phyloP scores from a whole-genome alignment of 2,329 filamentous ascomycete species.

The Ophidiomyces ophidiicola region DNA sequence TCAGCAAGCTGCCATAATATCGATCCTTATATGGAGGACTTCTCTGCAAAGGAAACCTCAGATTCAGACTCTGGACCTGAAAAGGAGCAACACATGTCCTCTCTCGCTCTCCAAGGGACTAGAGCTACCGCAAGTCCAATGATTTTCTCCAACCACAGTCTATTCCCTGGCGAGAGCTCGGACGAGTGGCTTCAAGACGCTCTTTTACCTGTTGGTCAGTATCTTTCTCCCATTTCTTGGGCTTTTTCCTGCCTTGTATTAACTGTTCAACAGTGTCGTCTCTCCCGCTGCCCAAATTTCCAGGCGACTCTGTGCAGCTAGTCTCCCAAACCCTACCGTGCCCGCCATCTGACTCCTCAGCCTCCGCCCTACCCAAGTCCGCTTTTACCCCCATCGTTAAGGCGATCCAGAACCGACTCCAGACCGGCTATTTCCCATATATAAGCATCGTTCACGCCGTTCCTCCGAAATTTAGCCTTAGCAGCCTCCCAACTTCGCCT shows the following conservation, averaged over 20 bases:
- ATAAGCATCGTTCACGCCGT: conserved; percentile 55
- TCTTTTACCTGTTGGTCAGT: conserved; percentile 29
- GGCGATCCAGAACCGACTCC: conserved; percentile 42
- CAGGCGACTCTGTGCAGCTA: conserved; percentile 38
- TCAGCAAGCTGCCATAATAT: conserved; percentile 23
- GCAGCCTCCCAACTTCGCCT: conserved; percentile 51
- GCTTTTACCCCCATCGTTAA: conserved; percentile 45
- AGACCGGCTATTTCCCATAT: conserved; percentile 42
- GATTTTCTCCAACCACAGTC: conserved; percentile 20
- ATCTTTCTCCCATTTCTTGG: neutral
- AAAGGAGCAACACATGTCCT: conserved; percentile 1
- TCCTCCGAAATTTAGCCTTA: conserved; percentile 49
- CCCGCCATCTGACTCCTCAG: conserved; percentile 33
- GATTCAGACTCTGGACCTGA: conserved; percentile 9
- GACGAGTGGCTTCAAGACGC: conserved; percentile 29
- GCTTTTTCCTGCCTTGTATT: neutral
- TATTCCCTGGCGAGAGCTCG: conserved; percentile 25
- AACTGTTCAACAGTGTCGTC: conserved; percentile 25
- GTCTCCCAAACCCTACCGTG: conserved; percentile 50
- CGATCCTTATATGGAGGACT: conserved; percentile 14
- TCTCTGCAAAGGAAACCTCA: conserved; percentile 2
- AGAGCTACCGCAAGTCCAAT: neutral
- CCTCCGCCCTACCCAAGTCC: conserved; percentile 9
- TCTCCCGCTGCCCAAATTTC: conserved; percentile 28
- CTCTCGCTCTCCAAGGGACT: conserved; percentile 3